phyloP scores from a whole-genome alignment of 73 alveolate genomes.

The Stentor roeselii region DNA sequence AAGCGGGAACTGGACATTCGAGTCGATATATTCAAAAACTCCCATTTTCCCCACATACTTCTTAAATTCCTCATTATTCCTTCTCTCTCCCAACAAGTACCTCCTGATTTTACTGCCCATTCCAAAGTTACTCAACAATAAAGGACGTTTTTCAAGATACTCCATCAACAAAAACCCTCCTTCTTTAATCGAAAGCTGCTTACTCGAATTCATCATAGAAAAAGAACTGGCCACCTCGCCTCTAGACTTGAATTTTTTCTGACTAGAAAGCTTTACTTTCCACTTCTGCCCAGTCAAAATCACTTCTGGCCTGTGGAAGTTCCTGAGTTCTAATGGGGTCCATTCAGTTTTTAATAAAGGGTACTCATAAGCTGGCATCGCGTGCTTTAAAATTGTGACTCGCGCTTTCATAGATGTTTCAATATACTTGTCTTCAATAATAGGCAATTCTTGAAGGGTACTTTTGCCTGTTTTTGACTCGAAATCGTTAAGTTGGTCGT shows the following conservation, averaged over 20 bases:
- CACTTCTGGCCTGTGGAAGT: background rate
- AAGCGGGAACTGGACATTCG: conserved; percentile 35
- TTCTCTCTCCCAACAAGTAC: conserved; percentile 33
- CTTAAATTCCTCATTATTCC: conserved; percentile 33
- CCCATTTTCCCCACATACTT: conserved; percentile 41
- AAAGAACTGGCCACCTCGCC: background rate
- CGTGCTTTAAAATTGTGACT: background rate
- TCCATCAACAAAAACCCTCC: conserved; percentile 49
- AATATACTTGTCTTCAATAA: background rate
- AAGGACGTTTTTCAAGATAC: conserved; percentile 50
- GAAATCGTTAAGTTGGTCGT: background rate
- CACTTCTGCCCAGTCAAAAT: background rate
- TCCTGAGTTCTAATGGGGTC: background rate
- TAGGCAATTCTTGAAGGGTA: background rate
- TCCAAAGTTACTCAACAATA: conserved; percentile 42
- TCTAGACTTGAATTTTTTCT: background rate
- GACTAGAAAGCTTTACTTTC: background rate
- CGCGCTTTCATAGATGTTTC: background rate
- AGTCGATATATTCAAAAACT: conserved; percentile 35
- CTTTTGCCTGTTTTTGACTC: background rate
- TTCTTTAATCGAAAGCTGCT: background rate
- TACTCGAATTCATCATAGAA: background rate
- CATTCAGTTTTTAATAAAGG: conserved; percentile 6
- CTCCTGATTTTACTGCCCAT: conserved; percentile 45
- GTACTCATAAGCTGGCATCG: conserved; percentile 8